Conservation (phyloP, 306 rosid species). For the Ammopiptanthus mongolicus region DNA sequence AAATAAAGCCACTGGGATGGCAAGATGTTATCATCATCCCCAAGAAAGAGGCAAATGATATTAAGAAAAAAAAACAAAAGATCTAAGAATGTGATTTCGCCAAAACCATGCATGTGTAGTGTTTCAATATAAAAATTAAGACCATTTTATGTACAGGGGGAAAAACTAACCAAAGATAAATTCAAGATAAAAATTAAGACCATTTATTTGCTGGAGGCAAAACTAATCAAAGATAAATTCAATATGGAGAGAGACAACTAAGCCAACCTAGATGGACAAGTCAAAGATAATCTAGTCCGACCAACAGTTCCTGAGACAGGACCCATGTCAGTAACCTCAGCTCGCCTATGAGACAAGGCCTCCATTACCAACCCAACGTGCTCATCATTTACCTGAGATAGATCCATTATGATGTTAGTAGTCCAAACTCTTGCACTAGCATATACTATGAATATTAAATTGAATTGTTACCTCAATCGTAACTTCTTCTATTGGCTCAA, state of each 20-base stretch:
- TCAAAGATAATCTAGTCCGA: constrained; percentile 80
- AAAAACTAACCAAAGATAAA: neutral
- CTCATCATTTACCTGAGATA: constrained; percentile 80
- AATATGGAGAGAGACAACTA: constrained; percentile 9
- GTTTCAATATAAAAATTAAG: neutral
- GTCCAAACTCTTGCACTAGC: constrained; percentile 16
- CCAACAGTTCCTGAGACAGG: constrained; percentile 85
- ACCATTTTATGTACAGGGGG: neutral
- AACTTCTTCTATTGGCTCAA: constrained; percentile 97
- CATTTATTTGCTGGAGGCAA: neutral
- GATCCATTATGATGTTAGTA: constrained; percentile 1
- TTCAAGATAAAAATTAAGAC: neutral
- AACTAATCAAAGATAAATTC: neutral
- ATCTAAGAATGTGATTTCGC: neutral
- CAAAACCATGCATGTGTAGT: neutral
- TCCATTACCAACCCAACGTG: constrained; percentile 97
- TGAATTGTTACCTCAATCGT: constrained; percentile 70
- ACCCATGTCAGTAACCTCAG: constrained; percentile 88
- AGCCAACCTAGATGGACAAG: constrained; percentile 88
- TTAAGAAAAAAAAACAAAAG: neutral
- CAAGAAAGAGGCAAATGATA: neutral
- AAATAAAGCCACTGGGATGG: constrained; percentile 4
- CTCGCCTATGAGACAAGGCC: constrained; percentile 93
- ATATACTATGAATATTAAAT: neutral
- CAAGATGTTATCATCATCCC: constrained; percentile 12